Percentiles rank a stretch among this genome's conserved stretches.
Conservation (phyloP, 345 rosid genomes). For the Arabis alpina region DNA sequence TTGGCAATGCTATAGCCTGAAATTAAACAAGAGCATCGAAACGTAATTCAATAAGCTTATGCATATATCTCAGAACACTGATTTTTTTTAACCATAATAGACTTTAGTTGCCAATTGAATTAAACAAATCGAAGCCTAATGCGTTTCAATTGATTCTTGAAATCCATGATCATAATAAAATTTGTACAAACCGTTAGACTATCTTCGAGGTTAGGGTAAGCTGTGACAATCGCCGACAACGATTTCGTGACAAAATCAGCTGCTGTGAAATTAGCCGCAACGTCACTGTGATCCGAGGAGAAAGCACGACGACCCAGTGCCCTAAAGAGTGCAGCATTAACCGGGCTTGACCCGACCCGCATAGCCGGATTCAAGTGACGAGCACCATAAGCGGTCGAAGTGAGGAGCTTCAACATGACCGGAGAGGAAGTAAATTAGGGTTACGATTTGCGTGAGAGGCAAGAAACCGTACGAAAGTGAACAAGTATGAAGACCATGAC, state of each 20-base stretch:
- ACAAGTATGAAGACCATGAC: conserved; percentile 4
- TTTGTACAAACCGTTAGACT: conserved; percentile 62
- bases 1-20: conserved; percentile 88
- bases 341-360: conserved; percentile 35
- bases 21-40: conserved; percentile 9
- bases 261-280: conserved; percentile 45
- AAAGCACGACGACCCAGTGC: conserved; percentile 50
- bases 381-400: conserved; percentile 42
- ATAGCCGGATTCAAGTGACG: conserved; percentile 37
- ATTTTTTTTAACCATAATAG: no score
- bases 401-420: conserved; percentile 60
- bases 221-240: conserved; percentile 66
- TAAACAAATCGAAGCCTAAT: no score
- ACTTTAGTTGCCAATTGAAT: no score
- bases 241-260: conserved; percentile 42
- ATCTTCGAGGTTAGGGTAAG: conserved; percentile 67
- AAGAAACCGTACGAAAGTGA: conserved; percentile 33
- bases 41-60: background rate
- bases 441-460: conserved; percentile 17
- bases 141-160: no score
- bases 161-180: background rate
- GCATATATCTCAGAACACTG: background rate
- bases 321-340: conserved; percentile 39
- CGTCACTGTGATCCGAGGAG: conserved; percentile 57
- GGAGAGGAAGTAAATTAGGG: conserved; percentile 16